Base-by-base conservation (phyloP, 306 rosid species). In the Lotus japonicus region DNA sequence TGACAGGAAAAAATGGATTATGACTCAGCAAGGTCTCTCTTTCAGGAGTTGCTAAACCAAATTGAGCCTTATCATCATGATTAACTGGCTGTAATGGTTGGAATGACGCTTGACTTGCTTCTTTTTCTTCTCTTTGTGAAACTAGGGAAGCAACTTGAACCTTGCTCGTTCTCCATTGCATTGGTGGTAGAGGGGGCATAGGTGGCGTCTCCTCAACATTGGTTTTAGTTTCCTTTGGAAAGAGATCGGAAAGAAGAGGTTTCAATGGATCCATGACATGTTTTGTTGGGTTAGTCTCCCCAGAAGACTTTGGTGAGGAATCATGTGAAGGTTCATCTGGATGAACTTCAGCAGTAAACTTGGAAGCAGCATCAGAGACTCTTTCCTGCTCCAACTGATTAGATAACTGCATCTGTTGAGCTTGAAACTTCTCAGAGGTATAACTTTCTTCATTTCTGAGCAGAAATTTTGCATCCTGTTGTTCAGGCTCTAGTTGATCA, bases 111-210 rank as follows among this genome's bases (percentile, higher is more conserved):
- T 46, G 84, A 59, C 36, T 39, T 71, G 46, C 75, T 50, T 80
- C 86, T 38, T 33, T 58, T 48, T 81, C 81, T 61, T 84, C 82
- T 73, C 69, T 61, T 16, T 41, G 56, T 44, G 80, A 69, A 57
- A 76, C 72, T 12, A 62, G 50, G 60, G 77, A 81, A 62, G 83
- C 11, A 66, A 61, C 73, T 38, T 86, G 97, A 79, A 79, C 58
- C 76, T 77, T 91, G 44, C 92, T 90, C 80, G 74, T 80, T 87
- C 99, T 94, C 99, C 99, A 95, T 43, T 95, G 97, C 95, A 95
- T 80, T 54, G 99, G 99, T 9, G 97, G 99, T 35, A 95, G 86
- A 79, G 99, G 99, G 6, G 99, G 99, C 90, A 91, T 78, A 52
- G 99, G 99, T 64, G 99, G 95, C 74, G 86, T 84, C 80, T 84